phyloP scores from a whole-genome alignment of 208 protist species.

The Acanthamoeba triangularis region DNA sequence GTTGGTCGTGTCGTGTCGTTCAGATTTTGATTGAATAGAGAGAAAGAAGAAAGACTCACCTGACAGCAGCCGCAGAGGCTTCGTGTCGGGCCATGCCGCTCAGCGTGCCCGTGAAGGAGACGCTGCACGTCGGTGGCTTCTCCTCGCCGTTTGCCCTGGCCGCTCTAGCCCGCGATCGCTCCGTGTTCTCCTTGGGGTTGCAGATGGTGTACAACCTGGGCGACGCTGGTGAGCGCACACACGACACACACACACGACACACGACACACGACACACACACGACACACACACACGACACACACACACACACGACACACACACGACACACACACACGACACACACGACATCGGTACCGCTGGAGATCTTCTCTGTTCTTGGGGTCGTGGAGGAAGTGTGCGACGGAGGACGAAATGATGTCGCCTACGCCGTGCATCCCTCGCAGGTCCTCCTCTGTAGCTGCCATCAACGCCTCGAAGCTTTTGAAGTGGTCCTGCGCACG shows the following conservation, averaged over 20 bases:
- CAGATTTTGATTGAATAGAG: too few relatives aligned
- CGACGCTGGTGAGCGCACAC: background rate
- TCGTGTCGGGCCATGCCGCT: background rate
- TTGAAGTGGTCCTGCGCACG: background rate
- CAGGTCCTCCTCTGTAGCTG: constrained; percentile 28
- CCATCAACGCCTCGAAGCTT: background rate
- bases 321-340: background rate
- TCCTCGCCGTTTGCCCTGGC: background rate
- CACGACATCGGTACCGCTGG: background rate
- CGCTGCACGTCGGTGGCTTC: background rate
- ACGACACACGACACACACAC: background rate
- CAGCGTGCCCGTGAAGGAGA: constrained; percentile 30
- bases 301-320: too few relatives aligned
- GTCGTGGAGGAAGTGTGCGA: background rate
- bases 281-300: background rate
- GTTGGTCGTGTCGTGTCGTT: background rate
- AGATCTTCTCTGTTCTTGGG: background rate
- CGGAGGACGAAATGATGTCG: constrained; percentile 1
- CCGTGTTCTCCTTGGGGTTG: background rate
- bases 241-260: background rate
- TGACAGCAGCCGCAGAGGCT: background rate
- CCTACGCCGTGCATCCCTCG: constrained; percentile 44
- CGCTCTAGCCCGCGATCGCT: background rate
- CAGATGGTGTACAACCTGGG: background rate
- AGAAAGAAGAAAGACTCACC: background rate